Percentiles rank a stretch among this genome's conserved stretches.
These are phyloP conservation scores for Lasiosphaeriaceae sp. DNA, from an alignment of 495 filamentous ascomycete species.

Conservation along the genomic window DNA sequence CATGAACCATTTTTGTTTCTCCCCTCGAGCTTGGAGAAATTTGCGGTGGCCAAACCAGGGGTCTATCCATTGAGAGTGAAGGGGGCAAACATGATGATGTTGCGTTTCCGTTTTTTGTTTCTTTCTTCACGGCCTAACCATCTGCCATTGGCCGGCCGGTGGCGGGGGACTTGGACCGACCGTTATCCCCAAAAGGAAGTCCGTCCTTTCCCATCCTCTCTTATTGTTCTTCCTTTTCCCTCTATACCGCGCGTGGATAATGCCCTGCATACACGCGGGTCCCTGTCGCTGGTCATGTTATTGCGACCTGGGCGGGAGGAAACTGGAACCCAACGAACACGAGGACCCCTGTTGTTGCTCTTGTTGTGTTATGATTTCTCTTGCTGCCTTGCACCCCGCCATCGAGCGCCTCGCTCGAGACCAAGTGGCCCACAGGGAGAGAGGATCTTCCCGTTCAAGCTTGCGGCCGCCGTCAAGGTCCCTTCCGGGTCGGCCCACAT, in stretches of 20 bases:
- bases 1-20: slow-evolving; percentile 19
- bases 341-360: slow-evolving; percentile 7
- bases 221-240: slow-evolving; percentile 2
- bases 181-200: slow-evolving; percentile 6
- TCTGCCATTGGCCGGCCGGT: slow-evolving; percentile 16
- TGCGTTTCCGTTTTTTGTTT: no score
- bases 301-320: slow-evolving; percentile 21
- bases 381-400: slow-evolving; percentile 8
- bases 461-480: slow-evolving; percentile 19
- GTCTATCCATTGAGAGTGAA: slow-evolving; percentile 11
- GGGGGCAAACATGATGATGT: slow-evolving; percentile 12
- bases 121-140: slow-evolving; percentile 2
- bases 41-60: slow-evolving; percentile 21
- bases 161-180: not conserved
- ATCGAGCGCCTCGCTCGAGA: slow-evolving; percentile 5
- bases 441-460: slow-evolving; percentile 25
- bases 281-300: slow-evolving; percentile 22
- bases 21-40: not conserved
- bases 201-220: not conserved
- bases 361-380: not conserved
- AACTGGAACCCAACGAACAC: slow-evolving; percentile 19
- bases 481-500: slow-evolving; percentile 28
- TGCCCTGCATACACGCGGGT: slow-evolving; percentile 24
- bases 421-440: slow-evolving; percentile 12
- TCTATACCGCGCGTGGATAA: slow-evolving; percentile 5